Conservation (phyloP, 495 filamentous ascomycete genomes). For the Penicillium herquei region DNA sequence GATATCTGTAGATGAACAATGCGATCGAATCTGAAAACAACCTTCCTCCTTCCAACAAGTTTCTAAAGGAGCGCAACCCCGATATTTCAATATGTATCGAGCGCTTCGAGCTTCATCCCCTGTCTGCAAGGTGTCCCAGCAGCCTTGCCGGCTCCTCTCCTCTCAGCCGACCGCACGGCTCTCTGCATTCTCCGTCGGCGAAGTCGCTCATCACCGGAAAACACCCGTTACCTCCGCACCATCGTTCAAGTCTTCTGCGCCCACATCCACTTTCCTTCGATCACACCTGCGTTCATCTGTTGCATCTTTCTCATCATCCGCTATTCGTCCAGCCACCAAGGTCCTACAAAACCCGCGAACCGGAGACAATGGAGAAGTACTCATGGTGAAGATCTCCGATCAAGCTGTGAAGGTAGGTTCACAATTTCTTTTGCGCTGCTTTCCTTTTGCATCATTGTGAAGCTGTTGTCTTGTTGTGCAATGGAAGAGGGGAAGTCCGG, state of each 20-base stretch:
- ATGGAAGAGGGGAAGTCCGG: not conserved
- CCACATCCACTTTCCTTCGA: not conserved
- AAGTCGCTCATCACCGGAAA: constrained; percentile 17
- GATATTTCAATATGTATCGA: constrained; percentile 27
- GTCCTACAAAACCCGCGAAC: constrained; percentile 39
- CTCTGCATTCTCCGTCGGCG: constrained; percentile 35
- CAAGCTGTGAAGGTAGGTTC: constrained; percentile 72
- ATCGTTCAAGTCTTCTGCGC: not conserved
- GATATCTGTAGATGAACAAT: constrained; percentile 18
- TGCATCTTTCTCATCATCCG: constrained; percentile 34
- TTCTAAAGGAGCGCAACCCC: not conserved
- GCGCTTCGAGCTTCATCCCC: constrained; percentile 22
- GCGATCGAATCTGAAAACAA: constrained; percentile 10
- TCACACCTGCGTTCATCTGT: constrained; percentile 13
- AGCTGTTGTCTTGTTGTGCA: not conserved
- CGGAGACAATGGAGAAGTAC: constrained; percentile 72
- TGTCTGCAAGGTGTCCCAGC: constrained; percentile 25
- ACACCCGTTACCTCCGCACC: constrained; percentile 3
- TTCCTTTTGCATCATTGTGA: constrained; percentile 2
- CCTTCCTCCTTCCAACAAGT: not conserved
- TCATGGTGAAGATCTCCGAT: constrained; percentile 76
- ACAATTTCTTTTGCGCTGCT: constrained; percentile 1
- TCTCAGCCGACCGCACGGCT: constrained; percentile 27
- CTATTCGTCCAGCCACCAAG: constrained; percentile 28
- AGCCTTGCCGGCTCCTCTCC: constrained; percentile 24